Conservation (phyloP, 345 rosid species). For the Psidium guajava region DNA sequence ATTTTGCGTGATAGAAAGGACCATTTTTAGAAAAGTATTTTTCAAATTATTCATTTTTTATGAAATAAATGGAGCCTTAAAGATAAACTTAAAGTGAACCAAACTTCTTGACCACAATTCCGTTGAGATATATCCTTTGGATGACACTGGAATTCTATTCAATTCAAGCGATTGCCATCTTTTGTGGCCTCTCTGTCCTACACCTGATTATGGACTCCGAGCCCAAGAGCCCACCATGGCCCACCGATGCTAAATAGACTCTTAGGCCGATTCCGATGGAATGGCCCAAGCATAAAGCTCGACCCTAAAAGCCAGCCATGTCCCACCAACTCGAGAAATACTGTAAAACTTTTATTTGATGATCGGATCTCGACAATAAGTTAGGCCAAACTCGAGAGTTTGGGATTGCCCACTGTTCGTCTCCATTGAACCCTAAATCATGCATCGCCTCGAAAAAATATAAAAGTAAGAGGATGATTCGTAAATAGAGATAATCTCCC, state of each 20-base stretch:
- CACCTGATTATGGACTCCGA: not conserved
- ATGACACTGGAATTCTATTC: not conserved
- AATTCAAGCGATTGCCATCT: not conserved
- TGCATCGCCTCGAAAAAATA: too few species aligned
- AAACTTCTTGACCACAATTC: not conserved
- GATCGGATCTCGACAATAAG: not conserved
- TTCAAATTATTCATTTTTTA: too few species aligned
- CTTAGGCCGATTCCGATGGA: not conserved
- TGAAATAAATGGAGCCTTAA: not conserved
- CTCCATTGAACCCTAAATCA: too few species aligned
- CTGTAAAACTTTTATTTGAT: not conserved
- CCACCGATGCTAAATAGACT: not conserved
- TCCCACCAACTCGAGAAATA: not conserved
- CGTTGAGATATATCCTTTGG: not conserved
- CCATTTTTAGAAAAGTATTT: too few species aligned
- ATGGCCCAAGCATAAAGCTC: not conserved
- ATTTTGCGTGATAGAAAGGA: too few species aligned
- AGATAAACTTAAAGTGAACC: not conserved
- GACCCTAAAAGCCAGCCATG: not conserved
- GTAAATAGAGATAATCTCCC: not conserved
- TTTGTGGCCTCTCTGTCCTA: not conserved
- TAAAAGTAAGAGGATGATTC: not conserved
- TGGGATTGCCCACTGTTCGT: not conserved
- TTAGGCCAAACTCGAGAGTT: not conserved
- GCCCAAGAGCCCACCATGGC: not conserved